These are phyloP conservation scores for Pyrenula massariospora DNA, from an alignment of 495 filamentous ascomycete species.

Conservation along the genomic window DNA sequence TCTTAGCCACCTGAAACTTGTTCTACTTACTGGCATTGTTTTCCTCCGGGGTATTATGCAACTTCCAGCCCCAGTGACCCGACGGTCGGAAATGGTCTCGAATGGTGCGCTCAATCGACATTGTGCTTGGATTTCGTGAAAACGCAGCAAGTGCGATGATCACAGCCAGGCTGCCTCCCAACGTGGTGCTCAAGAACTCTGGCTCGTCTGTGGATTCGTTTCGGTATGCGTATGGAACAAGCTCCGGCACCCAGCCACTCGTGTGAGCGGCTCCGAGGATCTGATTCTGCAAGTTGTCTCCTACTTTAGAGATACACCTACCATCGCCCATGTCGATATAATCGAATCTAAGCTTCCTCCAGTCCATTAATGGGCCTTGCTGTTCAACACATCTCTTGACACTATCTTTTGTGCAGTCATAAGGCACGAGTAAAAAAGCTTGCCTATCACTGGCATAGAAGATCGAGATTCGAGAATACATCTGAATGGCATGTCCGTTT, in stretches of 20 bases:
- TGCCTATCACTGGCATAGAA: background rate
- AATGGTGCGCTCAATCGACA: background rate
- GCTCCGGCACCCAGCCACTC: background rate
- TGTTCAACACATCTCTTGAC: background rate
- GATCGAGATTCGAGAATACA: background rate
- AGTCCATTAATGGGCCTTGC: background rate
- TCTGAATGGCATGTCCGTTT: background rate
- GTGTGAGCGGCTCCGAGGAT: background rate
- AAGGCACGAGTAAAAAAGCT: background rate
- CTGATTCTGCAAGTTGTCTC: background rate
- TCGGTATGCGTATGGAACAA: background rate
- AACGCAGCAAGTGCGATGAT: background rate
- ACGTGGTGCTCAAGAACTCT: background rate
- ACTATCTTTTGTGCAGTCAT: background rate
- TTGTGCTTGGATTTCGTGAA: background rate
- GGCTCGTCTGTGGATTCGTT: background rate
- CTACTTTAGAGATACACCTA: background rate
- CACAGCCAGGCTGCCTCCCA: background rate
- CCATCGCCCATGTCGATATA: background rate
- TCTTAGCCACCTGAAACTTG: no score
- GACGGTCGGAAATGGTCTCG: background rate
- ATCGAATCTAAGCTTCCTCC: background rate
- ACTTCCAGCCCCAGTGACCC: background rate
- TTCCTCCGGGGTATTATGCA: background rate
- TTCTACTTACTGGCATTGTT: background rate